A percentile compares a stretch with the other conserved stretches of the same genome.
Conservation (phyloP, 2,329 filamentous ascomycete species). For the Pyrenochaeta sp. region DNA sequence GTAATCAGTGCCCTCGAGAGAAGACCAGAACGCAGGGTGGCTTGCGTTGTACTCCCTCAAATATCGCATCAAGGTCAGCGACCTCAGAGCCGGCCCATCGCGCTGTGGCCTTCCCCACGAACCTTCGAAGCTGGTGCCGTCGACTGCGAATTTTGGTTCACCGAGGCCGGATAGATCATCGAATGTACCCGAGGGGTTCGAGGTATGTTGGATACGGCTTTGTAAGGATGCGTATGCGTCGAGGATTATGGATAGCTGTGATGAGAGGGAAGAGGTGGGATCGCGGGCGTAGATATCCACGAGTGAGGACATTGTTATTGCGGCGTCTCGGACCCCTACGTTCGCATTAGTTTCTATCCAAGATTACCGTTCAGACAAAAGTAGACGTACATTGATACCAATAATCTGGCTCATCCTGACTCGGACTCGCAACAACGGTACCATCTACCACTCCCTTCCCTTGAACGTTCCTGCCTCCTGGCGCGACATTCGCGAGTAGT, state of each 20-base stretch:
- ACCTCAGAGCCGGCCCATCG: conserved; percentile 55
- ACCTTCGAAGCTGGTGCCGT: conserved; percentile 48
- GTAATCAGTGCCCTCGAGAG: conserved; percentile 33
- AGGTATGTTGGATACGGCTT: conserved; percentile 49
- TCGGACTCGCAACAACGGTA: conserved; percentile 56
- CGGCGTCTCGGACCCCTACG: conserved; percentile 55
- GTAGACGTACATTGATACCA: conserved; percentile 54
- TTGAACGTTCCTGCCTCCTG: conserved; percentile 49
- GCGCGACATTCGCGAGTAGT: conserved; percentile 54
- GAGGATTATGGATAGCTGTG: conserved; percentile 40
- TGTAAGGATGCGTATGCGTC: conserved; percentile 46
- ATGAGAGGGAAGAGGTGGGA: conserved; percentile 35
- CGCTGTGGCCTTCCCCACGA: conserved; percentile 56
- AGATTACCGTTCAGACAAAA: neutral
- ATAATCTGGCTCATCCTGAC: conserved; percentile 52
- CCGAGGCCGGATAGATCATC: conserved; percentile 50
- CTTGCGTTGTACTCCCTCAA: conserved; percentile 52
- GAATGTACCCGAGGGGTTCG: conserved; percentile 50
- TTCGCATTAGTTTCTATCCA: conserved; percentile 10
- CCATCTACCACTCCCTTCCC: conserved; percentile 48
- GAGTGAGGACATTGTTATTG: conserved; percentile 53
- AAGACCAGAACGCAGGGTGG: conserved; percentile 48
- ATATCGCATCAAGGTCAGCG: conserved; percentile 54
- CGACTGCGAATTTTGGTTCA: conserved; percentile 54
- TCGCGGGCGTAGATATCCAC: conserved; percentile 51